phyloP scores from a whole-genome alignment of 2,329 filamentous ascomycete genomes.

The Aspergillus cejpii region DNA sequence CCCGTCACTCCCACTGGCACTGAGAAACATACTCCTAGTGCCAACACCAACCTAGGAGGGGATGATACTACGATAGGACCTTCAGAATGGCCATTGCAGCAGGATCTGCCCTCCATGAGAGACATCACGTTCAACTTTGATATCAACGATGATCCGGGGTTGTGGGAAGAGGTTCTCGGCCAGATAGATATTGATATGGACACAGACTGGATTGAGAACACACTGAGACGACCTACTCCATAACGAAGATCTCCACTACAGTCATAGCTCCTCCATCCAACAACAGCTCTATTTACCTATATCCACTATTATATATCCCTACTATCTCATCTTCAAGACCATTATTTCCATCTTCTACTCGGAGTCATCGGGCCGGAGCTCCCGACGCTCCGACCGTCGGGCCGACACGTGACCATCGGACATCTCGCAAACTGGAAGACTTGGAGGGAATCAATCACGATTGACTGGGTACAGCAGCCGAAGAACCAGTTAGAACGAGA shows the following conservation, averaged over 20 bases:
- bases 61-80: not conserved
- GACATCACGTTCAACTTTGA: slow-evolving; percentile 34
- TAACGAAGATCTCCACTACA: not conserved
- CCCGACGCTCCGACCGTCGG: slow-evolving; percentile 18
- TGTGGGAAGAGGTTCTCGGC: slow-evolving; percentile 40
- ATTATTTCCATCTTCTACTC: not conserved
- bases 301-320: too few species aligned
- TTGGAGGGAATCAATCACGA: not conserved
- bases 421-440: not conserved
- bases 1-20: slow-evolving; percentile 15
- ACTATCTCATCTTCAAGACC: not conserved
- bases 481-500: slow-evolving; percentile 5
- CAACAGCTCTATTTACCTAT: too few species aligned
- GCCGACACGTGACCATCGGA: slow-evolving; percentile 26
- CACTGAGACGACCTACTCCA: slow-evolving; percentile 19
- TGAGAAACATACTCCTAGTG: slow-evolving; percentile 9
- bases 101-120: slow-evolving; percentile 21
- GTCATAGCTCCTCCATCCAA: not conserved
- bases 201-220: slow-evolving; percentile 36
- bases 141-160: slow-evolving; percentile 34
- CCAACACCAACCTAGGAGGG: not conserved
- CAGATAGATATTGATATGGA: slow-evolving; percentile 40
- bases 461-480: not conserved
- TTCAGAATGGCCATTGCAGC: slow-evolving; percentile 16
- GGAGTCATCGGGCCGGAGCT: slow-evolving; percentile 19